Evolutionary conservation across 345 rosid genomes (phyloP).

Genomic region (Lepidium didymum): DNA sequence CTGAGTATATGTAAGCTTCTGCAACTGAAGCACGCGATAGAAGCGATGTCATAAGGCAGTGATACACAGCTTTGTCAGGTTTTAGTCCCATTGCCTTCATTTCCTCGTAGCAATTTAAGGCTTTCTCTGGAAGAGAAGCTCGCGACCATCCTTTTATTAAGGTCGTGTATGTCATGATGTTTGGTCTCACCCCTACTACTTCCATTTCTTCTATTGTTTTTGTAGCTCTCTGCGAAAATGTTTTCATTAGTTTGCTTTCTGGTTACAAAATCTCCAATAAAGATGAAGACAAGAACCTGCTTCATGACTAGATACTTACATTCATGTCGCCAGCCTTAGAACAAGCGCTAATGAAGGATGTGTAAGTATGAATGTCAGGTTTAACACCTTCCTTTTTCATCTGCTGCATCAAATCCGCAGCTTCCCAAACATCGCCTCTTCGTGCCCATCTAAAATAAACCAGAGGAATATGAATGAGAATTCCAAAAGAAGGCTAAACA

Average conservation of each 20-base stretch:
- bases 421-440: conserved; percentile 98
- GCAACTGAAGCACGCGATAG: conserved; percentile 77
- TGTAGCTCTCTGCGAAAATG: conserved; percentile 57
- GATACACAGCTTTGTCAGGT: conserved; percentile 88
- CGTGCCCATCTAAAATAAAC: conserved; percentile 76
- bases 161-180: conserved; percentile 86
- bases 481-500: not conserved
- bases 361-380: conserved; percentile 87
- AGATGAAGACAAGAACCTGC: not conserved
- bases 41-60: conserved; percentile 80
- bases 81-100: conserved; percentile 71
- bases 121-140: conserved; percentile 90
- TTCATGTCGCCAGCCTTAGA: conserved; percentile 95
- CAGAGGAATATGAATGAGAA: not conserved
- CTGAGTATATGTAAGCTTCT: conserved; percentile 60
- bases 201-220: conserved; percentile 65
- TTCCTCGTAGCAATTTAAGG: conserved; percentile 70
- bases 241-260: not conserved
- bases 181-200: conserved; percentile 58
- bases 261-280: not conserved
- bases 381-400: conserved; percentile 81
- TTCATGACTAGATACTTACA: conserved; percentile 36
- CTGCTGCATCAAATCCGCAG: conserved; percentile 90
- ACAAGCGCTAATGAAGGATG: conserved; percentile 91
- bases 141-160: conserved; percentile 92